Evolutionary conservation across 2,329 filamentous ascomycete genomes (phyloP).

Genomic region (Monilinia fructigena): DNA sequence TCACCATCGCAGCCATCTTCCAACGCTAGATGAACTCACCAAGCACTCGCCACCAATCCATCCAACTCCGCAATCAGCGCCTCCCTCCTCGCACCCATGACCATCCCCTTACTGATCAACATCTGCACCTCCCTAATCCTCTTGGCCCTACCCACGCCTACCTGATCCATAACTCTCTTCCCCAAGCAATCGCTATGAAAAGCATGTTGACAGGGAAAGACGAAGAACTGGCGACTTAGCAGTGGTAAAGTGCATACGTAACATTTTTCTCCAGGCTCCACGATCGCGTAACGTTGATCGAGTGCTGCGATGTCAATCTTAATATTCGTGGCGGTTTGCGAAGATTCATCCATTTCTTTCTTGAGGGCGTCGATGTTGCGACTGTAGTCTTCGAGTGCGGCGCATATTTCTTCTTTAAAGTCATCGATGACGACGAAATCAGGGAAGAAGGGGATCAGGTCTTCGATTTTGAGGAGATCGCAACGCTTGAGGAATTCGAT

Average conservation of each 20-base stretch:
- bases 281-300: conserved; percentile 89
- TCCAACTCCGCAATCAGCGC: conserved; percentile 85
- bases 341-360: conserved; percentile 93
- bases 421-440: conserved; percentile 99
- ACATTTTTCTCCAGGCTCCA: conserved; percentile 93
- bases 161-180: conserved; percentile 77
- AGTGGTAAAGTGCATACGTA: conserved; percentile 84
- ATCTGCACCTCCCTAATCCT: conserved; percentile 83
- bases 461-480: conserved; percentile 90
- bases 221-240: conserved; percentile 90
- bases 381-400: conserved; percentile 88
- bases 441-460: conserved; percentile 96
- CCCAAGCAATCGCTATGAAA: conserved; percentile 96
- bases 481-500: conserved; percentile 92
- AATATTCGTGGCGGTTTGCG: conserved; percentile 85
- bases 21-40: conserved; percentile 53
- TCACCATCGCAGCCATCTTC: not conserved
- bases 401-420: conserved; percentile 97
- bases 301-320: conserved; percentile 83
- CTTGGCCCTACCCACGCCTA: conserved; percentile 71
- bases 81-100: conserved; percentile 70
- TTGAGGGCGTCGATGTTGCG: conserved; percentile 85
- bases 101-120: conserved; percentile 74
- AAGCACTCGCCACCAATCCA: conserved; percentile 84
- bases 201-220: conserved; percentile 96